Evolutionary conservation across 257 asterid species (phyloP).

Genomic region (Capsicum chinense): DNA sequence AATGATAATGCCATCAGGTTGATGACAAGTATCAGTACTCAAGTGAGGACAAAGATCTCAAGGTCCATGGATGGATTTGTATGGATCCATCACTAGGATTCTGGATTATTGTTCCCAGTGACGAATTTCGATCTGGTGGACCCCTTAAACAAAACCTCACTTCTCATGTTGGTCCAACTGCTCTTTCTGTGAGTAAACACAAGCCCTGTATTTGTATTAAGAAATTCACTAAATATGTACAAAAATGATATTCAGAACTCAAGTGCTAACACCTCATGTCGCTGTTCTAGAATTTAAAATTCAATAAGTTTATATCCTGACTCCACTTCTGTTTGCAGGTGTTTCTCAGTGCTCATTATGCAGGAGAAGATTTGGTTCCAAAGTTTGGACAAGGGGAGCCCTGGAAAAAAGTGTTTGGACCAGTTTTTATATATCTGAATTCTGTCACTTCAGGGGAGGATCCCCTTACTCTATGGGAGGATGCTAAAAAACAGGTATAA

Average conservation of each 20-base stretch:
- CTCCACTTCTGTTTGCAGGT: constrained; percentile 39
- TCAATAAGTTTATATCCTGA: neutral
- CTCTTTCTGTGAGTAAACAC: constrained; percentile 64
- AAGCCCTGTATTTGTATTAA: neutral
- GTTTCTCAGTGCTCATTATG: constrained; percentile 68
- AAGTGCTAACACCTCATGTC: neutral
- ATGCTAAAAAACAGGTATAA: constrained; percentile 68
- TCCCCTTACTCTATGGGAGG: constrained; percentile 60
- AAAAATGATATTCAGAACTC: neutral
- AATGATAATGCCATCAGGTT: constrained; percentile 51
- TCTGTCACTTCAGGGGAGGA: constrained; percentile 44
- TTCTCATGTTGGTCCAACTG: constrained; percentile 78
- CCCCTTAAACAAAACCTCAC: constrained; percentile 81
- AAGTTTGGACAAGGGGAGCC: constrained; percentile 60
- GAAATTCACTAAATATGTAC: neutral
- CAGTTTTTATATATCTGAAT: constrained; percentile 70
- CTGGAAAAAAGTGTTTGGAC: constrained; percentile 84
- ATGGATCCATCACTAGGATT: constrained; percentile 76
- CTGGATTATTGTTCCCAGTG: constrained; percentile 81
- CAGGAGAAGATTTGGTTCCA: constrained; percentile 63
- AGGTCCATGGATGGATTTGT: constrained; percentile 88
- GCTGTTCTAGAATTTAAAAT: neutral
- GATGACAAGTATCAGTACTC: constrained; percentile 87
- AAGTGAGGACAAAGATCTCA: constrained; percentile 63
- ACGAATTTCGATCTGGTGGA: constrained; percentile 80